A percentile compares a stretch with the other conserved stretches of the same genome.
Evolutionary conservation across 257 asterid species (phyloP).

Genomic region (Solanum piurae): DNA sequence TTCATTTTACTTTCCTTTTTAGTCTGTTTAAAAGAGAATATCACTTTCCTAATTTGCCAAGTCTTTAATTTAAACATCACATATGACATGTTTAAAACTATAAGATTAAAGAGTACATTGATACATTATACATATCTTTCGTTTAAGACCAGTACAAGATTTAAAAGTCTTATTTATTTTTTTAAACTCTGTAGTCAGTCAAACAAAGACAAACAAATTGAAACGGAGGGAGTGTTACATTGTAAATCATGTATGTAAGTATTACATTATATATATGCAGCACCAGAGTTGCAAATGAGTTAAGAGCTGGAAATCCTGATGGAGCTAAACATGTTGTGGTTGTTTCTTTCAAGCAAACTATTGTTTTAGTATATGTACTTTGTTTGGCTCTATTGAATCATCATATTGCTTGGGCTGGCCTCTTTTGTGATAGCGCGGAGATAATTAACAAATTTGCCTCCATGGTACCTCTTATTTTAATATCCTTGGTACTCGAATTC

Average conservation of each 20-base stretch:
- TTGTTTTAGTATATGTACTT: constrained; percentile 20
- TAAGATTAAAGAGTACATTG: not conserved
- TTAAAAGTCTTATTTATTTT: not conserved
- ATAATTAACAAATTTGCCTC: constrained; percentile 39
- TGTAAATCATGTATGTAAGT: not conserved
- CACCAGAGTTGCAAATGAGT: constrained; percentile 71
- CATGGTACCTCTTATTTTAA: constrained; percentile 50
- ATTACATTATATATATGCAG: constrained; percentile 21
- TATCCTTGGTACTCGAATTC: constrained; percentile 45
- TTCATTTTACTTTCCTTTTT: no score
- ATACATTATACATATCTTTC: not conserved
- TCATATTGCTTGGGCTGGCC: constrained; percentile 57
- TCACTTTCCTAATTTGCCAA: not conserved
- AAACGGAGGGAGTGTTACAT: not conserved
- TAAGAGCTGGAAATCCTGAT: constrained; percentile 49
- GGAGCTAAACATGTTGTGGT: constrained; percentile 53
- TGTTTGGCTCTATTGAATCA: constrained; percentile 38
- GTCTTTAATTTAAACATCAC: no score
- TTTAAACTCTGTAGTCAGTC: not conserved
- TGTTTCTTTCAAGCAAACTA: constrained; percentile 46
- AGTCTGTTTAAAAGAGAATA: no score
- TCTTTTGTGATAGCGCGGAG: constrained; percentile 44
- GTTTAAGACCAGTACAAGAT: not conserved
- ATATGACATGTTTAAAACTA: no score
- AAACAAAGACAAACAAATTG: not conserved